Base-by-base conservation (phyloP, 1,139 yeast species). In the Hansenula lynferdii region DNA sequence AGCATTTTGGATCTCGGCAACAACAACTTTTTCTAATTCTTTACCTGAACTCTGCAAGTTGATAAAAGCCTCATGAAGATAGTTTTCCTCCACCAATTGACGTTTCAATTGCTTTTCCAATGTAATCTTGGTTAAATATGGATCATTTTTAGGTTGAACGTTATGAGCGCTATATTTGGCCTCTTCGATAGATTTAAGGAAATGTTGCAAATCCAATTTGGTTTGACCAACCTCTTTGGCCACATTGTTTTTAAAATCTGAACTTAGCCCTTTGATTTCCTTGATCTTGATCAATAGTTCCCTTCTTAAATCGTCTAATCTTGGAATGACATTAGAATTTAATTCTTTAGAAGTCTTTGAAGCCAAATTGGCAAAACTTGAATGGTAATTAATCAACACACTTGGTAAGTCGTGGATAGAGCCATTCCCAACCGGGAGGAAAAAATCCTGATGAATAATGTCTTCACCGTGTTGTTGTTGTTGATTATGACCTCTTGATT, bases 41-140 rank as follows among this genome's bases (percentile, higher is more conserved):
- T 84, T 80, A 34, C 96, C 97, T 1, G 96, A 85, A 30, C 77
- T 76, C 64, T 92, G 96, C 49, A 90, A 70, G 61, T 92, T 90
- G 48, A 80, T 72, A 57, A 77, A 90, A 0, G 97, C 96, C 56
- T 89, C 96, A 53, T 86, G 85, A 38, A 92, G 69, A 53, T 81
- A 83, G 58, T 83, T 84, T 58, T 92, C 97, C 60, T 89, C 97
- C 20, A 73, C 73, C 36, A 92, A 61, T 58, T 87, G 96, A 48
- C 73, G 75, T 50, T 75, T 79, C 54, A 92, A 73, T 58, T 85
- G 95, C 56, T 79, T 72, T 50, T 90, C 96, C 50, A 90, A 68
- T 30, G 70, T 65, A 32, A 78, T 66, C 59, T 85, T 86, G 31
- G 86, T 72, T 48, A 92, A 62, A 54, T 80, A 90, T 2, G 98